These are phyloP conservation scores for Thielaviopsis populi DNA, from an alignment of 2,329 filamentous ascomycete genomes.

Conservation along the genomic window DNA sequence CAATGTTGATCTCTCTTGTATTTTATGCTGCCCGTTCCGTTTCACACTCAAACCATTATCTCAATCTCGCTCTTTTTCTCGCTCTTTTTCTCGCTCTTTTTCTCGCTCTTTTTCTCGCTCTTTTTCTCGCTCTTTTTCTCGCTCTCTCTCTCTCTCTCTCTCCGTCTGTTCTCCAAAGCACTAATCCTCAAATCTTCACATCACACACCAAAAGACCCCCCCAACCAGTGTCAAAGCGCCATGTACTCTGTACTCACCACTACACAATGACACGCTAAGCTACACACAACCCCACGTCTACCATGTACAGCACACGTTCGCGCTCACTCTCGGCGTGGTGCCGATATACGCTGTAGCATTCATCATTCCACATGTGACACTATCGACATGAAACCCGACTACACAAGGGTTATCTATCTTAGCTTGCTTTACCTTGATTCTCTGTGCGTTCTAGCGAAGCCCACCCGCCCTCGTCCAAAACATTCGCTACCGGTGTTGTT, in stretches of 20 bases:
- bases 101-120: background rate
- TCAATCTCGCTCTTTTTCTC: background rate
- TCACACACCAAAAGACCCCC: background rate
- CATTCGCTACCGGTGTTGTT: background rate
- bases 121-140: background rate
- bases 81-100: background rate
- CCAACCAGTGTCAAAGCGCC: background rate
- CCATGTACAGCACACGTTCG: no score
- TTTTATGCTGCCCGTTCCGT: background rate
- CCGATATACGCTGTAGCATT: background rate
- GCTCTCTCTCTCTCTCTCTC: background rate
- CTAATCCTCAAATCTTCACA: background rate
- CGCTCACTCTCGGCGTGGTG: background rate
- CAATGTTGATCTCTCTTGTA: background rate
- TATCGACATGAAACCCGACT: background rate
- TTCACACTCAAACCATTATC: background rate
- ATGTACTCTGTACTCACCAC: background rate
- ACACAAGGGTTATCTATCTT: background rate
- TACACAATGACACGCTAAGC: background rate
- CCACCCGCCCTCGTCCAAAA: background rate
- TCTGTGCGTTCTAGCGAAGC: background rate
- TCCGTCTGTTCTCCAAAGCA: background rate
- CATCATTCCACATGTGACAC: background rate
- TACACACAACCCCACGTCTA: no score
- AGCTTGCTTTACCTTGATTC: background rate